Evolutionary conservation across 208 protist species (phyloP), one percentile per base, ranked within the genome.

Genomic region (Crithidia fasciculata): DNA sequence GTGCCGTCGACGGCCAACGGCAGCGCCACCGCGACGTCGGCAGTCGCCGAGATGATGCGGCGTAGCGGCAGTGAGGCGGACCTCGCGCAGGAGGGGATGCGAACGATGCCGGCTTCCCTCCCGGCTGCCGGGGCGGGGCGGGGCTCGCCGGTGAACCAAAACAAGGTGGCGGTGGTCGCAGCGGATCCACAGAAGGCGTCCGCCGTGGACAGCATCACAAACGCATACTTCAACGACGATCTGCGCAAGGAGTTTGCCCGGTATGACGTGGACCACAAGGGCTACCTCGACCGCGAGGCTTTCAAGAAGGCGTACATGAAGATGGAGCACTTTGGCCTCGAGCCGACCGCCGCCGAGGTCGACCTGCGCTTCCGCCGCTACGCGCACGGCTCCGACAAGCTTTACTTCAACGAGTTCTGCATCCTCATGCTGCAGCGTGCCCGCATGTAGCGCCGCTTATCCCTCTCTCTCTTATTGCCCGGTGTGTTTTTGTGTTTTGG

Each of bases 351-450:
- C 49, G 64, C 28, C 19, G 83, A 94, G 56, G 80, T 92, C 4
- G 78, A 94, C 45, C 66, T 68, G 45, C 79, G 80, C 39, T 88
- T 96, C 59, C 70, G 64, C 16, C 78, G 76, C 10, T 94, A 96
- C 69, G 73, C 74, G 36, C 62, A 72, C 15, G 64, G 74, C 6
- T 81, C 73, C 12, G 64, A 92, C 13, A 84, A 83, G 57, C 74
- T 96, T n/a, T 84, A 63, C 50, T 96, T 90, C 60, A 70, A 96
- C 45, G 87, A 94, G 74, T 96, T 96, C 69, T 96, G 87, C 57
- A 72, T 94, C 39, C 79, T 96, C 18, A 94, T 96, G 91, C 82
- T 96, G n/a, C 86, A 89, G 58, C 88, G 89, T 59, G 85, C 84
- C 16, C 85, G 84, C 40, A 91, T 96, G 87, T 96, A 28, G 28